Conservation (phyloP, 192 early-diverging fungal genomes). For the Phycomyces nitens region DNA sequence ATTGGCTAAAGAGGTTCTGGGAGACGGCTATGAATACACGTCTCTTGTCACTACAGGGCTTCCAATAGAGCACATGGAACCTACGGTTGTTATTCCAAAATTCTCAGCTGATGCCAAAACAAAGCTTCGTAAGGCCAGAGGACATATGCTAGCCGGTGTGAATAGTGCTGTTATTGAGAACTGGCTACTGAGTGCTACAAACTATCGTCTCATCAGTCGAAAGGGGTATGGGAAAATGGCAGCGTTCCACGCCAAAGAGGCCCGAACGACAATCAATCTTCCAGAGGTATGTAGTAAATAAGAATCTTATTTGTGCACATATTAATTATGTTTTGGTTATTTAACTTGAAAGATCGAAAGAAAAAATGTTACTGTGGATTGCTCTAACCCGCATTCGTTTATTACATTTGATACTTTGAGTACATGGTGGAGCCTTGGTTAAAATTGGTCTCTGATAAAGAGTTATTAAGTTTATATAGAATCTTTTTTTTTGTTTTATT, state of each 20-base stretch:
- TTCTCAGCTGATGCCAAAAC: conserved; percentile 17
- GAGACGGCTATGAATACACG: conserved; percentile 4
- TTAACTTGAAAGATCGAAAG: conserved; percentile 1
- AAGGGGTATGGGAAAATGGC: conserved; percentile 29
- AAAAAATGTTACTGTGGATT: conserved; percentile 10
- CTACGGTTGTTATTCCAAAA: conserved; percentile 9
- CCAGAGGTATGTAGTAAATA: conserved; percentile 14
- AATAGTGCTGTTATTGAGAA: conserved; percentile 29
- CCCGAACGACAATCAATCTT: conserved; percentile 14
- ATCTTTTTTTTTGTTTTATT: too few species aligned
- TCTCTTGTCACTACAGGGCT: conserved; percentile 18
- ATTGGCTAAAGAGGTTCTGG: conserved; percentile 3
- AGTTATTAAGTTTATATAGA: too few species aligned
- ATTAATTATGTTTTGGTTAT: not conserved
- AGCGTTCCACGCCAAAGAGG: conserved; percentile 11
- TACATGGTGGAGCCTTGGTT: conserved; percentile 29
- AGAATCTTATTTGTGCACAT: not conserved
- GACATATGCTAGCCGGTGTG: conserved; percentile 14
- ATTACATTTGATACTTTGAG: conserved; percentile 25
- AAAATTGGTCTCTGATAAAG: not conserved
- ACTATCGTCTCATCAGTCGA: conserved; percentile 24
- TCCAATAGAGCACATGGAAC: conserved; percentile 27
- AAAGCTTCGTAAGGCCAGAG: conserved; percentile 32
- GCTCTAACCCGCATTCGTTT: conserved; percentile 17
- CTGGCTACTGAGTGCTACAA: conserved; percentile 18